phyloP scores from a whole-genome alignment of 352 stramenopile genomes.

The Globisporangium perplexum region DNA sequence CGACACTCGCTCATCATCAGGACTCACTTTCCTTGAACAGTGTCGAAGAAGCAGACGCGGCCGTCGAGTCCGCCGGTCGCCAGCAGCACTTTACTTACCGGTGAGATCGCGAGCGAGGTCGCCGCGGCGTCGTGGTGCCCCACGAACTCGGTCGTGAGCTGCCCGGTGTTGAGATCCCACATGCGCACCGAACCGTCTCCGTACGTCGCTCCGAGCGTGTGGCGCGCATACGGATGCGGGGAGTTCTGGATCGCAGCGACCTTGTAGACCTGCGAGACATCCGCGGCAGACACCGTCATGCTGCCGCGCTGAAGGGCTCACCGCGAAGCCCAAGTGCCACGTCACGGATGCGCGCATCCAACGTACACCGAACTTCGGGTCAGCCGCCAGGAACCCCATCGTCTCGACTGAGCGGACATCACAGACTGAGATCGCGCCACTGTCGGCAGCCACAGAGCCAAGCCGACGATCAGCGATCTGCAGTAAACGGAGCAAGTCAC shows the following conservation, averaged over 20 bases:
- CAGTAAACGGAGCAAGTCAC: background rate
- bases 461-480: background rate
- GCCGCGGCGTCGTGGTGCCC: constrained; percentile 50
- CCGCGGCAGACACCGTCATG: background rate
- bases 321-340: too few relatives aligned
- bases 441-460: constrained; percentile 7
- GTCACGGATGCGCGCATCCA: background rate
- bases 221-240: constrained; percentile 52
- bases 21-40: constrained; percentile 46
- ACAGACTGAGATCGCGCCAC: constrained; percentile 56
- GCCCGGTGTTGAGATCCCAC: constrained; percentile 53
- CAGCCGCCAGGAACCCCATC: constrained; percentile 38
- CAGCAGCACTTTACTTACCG: constrained; percentile 66
- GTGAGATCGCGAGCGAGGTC: constrained; percentile 52
- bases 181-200: constrained; percentile 57
- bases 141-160: constrained; percentile 51
- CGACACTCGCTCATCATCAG: background rate
- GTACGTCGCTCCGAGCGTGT: constrained; percentile 52
- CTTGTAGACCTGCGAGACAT: constrained; percentile 27
- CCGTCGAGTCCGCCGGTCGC: constrained; percentile 51
- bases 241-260: constrained; percentile 52
- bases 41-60: constrained; percentile 74
- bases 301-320: background rate
- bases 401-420: constrained; percentile 56
- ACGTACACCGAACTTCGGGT: constrained; percentile 33